phyloP scores from a whole-genome alignment of 192 early-diverging fungal species.

The Backusella liffmaniae region DNA sequence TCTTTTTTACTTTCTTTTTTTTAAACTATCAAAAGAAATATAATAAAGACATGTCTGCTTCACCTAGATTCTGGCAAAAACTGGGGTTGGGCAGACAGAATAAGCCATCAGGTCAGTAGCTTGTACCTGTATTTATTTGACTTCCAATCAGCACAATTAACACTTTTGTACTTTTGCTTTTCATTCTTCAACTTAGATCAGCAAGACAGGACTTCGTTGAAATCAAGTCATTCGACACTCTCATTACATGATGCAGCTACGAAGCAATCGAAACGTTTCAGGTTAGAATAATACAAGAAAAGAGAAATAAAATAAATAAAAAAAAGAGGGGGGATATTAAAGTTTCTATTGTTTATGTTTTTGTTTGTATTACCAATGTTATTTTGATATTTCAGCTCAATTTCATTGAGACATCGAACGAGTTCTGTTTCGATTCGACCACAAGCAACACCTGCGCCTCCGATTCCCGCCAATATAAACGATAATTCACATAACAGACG shows the following conservation, averaged over 20 bases:
- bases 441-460: background rate
- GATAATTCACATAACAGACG: background rate
- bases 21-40: background rate
- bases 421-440: background rate
- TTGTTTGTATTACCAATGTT: background rate
- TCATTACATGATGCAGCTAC: background rate
- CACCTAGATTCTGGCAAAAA: slow-evolving; percentile 20
- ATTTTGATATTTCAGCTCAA: background rate
- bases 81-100: slow-evolving; percentile 12
- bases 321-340: background rate
- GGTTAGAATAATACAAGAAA: background rate
- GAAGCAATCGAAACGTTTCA: slow-evolving; percentile 8
- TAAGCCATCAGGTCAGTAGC: background rate
- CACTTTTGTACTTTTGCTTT: background rate
- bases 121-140: background rate
- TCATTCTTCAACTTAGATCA: slow-evolving; percentile 1
- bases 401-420: background rate
- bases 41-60: slow-evolving; percentile 11
- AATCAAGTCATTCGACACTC: background rate
- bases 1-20: background rate
- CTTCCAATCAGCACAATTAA: background rate
- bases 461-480: background rate
- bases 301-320: background rate
- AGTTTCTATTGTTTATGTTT: background rate
- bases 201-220: background rate